Percentiles rank a stretch among this genome's conserved stretches.
phyloP scores from a whole-genome alignment of 495 filamentous ascomycete genomes.

The Amphirosellinia nigrospora region DNA sequence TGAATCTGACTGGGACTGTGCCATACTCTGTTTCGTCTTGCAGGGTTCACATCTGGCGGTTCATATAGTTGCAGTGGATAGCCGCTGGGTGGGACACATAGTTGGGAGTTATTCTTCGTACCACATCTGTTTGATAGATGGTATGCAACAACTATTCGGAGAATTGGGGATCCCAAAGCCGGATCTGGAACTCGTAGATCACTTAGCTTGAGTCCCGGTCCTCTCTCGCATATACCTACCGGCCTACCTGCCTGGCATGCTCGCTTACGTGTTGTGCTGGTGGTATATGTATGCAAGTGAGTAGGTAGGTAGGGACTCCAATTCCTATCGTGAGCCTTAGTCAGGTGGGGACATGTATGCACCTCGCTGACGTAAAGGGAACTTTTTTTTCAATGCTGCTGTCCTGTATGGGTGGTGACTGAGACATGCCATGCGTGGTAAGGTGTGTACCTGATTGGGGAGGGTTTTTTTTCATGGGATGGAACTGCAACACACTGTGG shows the following conservation, averaged over 20 bases:
- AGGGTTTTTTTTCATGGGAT: too few relatives aligned
- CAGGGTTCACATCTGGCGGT: too few relatives aligned
- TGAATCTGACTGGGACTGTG: not conserved
- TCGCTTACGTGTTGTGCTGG: not conserved
- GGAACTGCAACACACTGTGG: too few relatives aligned
- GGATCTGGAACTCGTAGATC: not conserved
- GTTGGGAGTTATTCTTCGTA: too few relatives aligned
- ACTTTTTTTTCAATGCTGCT: not conserved
- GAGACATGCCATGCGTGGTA: too few relatives aligned
- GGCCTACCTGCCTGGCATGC: not conserved
- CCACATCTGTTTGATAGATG: not conserved
- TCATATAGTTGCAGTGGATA: too few relatives aligned
- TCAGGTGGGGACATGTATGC: slow-evolving; percentile 6
- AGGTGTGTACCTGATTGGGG: too few relatives aligned
- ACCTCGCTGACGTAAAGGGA: slow-evolving; percentile 12
- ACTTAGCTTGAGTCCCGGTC: too few relatives aligned
- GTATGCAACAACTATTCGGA: not conserved
- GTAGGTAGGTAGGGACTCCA: not conserved
- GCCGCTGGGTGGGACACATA: too few relatives aligned
- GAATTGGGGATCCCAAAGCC: not conserved
- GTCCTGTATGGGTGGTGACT: too few relatives aligned
- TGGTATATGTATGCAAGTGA: not conserved
- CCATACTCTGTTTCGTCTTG: not conserved
- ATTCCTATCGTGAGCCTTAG: slow-evolving; percentile 7
- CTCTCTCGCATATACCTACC: not conserved